A percentile compares a stretch with the other conserved stretches of the same genome.
These are phyloP conservation scores for Trichocladium uniseriatum DNA, from an alignment of 495 filamentous ascomycete species.

Conservation along the genomic window DNA sequence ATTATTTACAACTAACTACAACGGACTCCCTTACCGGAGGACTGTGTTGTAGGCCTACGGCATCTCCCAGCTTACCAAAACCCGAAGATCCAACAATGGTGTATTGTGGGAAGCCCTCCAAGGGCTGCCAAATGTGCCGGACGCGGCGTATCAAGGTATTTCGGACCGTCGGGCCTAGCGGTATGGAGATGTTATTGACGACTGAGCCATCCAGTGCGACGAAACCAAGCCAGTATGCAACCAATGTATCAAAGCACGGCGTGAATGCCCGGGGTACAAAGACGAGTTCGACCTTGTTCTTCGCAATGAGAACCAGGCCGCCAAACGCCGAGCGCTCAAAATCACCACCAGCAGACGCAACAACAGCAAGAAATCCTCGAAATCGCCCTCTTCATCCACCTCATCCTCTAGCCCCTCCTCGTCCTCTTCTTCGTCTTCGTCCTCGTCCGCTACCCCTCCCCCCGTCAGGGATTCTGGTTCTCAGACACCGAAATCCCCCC, in stretches of 20 bases:
- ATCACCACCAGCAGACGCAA: slow-evolving; percentile 22
- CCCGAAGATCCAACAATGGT: slow-evolving; percentile 44
- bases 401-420: background rate
- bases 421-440: background rate
- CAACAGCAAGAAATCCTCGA: background rate
- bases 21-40: too few relatives aligned
- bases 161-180: too few relatives aligned
- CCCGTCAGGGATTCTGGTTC: background rate
- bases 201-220: slow-evolving; percentile 46
- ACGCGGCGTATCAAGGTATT: slow-evolving; percentile 63
- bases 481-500: background rate
- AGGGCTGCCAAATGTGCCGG: slow-evolving; percentile 65
- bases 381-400: background rate
- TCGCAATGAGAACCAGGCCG: slow-evolving; percentile 55
- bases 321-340: slow-evolving; percentile 42
- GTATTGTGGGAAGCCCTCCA: slow-evolving; percentile 64
- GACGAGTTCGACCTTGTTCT: slow-evolving; percentile 61
- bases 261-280: slow-evolving; percentile 59
- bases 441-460: background rate
- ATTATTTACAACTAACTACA: background rate
- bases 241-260: slow-evolving; percentile 57
- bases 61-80: background rate
- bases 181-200: background rate
- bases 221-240: slow-evolving; percentile 58
- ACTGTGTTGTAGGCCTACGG: too few relatives aligned